Evolutionary conservation across 1,139 yeast genomes (phyloP).

Genomic region (Kurtzmaniella quercitrusa): DNA sequence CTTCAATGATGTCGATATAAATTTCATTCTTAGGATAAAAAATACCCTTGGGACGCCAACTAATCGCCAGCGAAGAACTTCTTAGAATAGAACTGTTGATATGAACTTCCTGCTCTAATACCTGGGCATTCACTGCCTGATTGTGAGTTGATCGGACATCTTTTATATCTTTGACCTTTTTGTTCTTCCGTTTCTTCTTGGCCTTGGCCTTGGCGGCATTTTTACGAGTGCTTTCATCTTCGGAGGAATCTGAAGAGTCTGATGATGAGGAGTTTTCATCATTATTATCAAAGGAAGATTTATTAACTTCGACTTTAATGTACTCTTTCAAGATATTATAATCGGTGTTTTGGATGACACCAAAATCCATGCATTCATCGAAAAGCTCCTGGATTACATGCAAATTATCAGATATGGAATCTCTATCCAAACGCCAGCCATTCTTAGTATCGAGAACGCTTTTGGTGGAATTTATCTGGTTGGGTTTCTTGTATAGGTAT

Average conservation of each 20-base stretch:
- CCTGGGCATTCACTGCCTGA: constrained; percentile 34
- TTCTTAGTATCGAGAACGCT: not conserved
- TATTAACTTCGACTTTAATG: constrained; percentile 37
- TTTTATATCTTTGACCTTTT: constrained; percentile 15
- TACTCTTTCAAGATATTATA: constrained; percentile 42
- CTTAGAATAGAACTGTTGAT: constrained; percentile 60
- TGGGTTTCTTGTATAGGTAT: constrained; percentile 14
- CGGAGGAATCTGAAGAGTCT: constrained; percentile 8
- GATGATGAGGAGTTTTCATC: not conserved
- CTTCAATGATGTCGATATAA: constrained; percentile 40
- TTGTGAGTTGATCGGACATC: constrained; percentile 37
- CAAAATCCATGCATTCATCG: constrained; percentile 47
- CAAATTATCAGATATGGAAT: constrained; percentile 36
- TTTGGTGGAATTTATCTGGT: constrained; percentile 3
- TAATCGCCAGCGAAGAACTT: constrained; percentile 39
- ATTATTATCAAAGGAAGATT: constrained; percentile 3
- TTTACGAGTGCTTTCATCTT: constrained; percentile 10
- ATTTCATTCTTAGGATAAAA: constrained; percentile 46
- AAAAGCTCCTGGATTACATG: constrained; percentile 38
- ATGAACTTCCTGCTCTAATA: constrained; percentile 21
- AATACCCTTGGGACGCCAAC: constrained; percentile 49
- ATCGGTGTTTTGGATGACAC: constrained; percentile 41
- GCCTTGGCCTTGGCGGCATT: constrained; percentile 6
- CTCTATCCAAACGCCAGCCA: constrained; percentile 19
- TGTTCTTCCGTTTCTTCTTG: constrained; percentile 7